Evolutionary conservation across 148 eudicot genomes (phyloP).

Genomic region (Chenopodium quinoa): DNA sequence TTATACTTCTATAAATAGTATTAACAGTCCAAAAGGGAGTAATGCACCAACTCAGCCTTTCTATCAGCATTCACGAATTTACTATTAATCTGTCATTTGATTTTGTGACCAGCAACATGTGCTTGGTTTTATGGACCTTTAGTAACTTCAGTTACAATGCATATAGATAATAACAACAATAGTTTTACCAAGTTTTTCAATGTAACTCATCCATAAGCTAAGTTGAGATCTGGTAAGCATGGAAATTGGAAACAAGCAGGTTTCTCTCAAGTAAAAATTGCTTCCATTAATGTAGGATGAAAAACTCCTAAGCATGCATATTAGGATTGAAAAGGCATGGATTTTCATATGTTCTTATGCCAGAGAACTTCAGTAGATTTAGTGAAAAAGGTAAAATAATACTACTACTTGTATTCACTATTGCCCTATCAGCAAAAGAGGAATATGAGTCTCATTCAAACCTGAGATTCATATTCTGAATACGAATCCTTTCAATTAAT

Average conservation of each 20-base stretch:
- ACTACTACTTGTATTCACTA: background rate
- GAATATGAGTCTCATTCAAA: background rate
- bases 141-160: background rate
- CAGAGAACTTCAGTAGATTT: background rate
- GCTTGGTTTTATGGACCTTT: background rate
- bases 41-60: background rate
- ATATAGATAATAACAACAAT: too few relatives aligned
- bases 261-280: background rate
- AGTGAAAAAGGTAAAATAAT: background rate
- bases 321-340: background rate
- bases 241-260: background rate
- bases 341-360: background rate
- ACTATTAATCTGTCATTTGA: background rate
- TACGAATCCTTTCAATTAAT: constrained; percentile 47
- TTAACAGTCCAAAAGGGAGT: too few relatives aligned
- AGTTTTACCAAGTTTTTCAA: background rate
- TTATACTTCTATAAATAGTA: too few relatives aligned
- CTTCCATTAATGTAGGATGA: background rate
- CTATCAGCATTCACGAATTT: background rate
- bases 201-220: background rate
- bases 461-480: constrained; percentile 51
- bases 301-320: background rate
- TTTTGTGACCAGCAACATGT: background rate
- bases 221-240: background rate
- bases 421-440: background rate